Evolutionary conservation across 1,139 yeast genomes (phyloP), one percentile per base, ranked within the genome.

Genomic region (Geotrichum reessii): DNA sequence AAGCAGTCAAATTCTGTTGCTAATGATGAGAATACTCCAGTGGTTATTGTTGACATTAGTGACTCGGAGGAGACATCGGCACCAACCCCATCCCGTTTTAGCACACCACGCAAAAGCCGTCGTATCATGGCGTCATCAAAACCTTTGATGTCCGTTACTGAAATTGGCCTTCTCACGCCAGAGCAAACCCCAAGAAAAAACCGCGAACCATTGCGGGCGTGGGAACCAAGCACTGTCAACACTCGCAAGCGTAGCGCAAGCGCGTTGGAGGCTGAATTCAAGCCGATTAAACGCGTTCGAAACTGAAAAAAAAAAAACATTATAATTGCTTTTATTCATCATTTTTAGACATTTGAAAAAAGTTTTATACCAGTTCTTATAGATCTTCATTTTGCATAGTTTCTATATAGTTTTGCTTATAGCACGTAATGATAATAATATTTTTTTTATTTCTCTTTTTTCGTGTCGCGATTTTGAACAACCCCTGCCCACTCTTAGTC

Each of bases 141-240:
- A 17, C 9, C 17, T 3, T 8, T 5, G 12, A 11, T 4, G 8
- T 24, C 28, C 22, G 21, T 12, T 53, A 19, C 8, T 9, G 42
- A 25, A 12, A 27, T 22, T 27, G 40, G 50, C 21, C 53, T 25
- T 21, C 44, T 25, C 5, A 40, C 57, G 21, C 57, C 57, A 2
- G 52, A 54, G 19, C 37, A 54, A 22, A 52, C 55, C n/a, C 55
- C 55, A 7, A 51, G 14, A 4, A 17, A 24, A 17, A 51, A 27
- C 17, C 28, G 12, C 25, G 2, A 1, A 3, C 52, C 52, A 3
- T 22, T 49, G 27, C 42, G 17, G 24, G 25, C 28, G 17, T 49
- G 53, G 53, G 31, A 42, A n/a, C 40, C 33, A 3, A 42, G 17
- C 40, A 12, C 25, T 2, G 49, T 19, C 31, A 51, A 42, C 14